Percentiles rank a stretch among this genome's conserved stretches.
phyloP scores from a whole-genome alignment of 441 rosid species.

The Adansonia grandidieri region DNA sequence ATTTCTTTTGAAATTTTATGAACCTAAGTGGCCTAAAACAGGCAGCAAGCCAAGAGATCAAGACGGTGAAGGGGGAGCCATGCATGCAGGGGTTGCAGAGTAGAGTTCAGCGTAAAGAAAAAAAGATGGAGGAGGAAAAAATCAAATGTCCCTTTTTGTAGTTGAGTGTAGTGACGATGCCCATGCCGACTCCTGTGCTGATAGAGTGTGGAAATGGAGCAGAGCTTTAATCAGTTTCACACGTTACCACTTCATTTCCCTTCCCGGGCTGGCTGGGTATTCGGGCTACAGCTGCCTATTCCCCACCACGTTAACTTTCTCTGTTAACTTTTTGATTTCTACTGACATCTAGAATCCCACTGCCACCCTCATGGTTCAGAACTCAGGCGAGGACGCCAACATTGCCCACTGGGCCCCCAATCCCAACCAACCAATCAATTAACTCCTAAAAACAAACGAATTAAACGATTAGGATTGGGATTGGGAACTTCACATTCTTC shows the following conservation, averaged over 20 bases:
- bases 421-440: background rate
- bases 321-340: background rate
- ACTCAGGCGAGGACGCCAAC: background rate
- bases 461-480: no score
- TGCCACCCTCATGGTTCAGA: background rate
- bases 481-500: background rate
- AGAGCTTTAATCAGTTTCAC: background rate
- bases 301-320: constrained; percentile 17
- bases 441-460: background rate
- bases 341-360: constrained; percentile 2
- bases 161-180: background rate
- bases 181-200: background rate
- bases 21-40: background rate
- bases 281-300: background rate
- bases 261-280: background rate
- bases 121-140: background rate
- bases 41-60: background rate
- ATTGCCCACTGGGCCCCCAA: background rate
- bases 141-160: background rate
- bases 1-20: no score
- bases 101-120: background rate
- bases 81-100: background rate
- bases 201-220: background rate
- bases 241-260: background rate
- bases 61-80: background rate